Evolutionary conservation across 805 yeast species (phyloP).

Genomic region (Cyberlindnera saturnus): DNA sequence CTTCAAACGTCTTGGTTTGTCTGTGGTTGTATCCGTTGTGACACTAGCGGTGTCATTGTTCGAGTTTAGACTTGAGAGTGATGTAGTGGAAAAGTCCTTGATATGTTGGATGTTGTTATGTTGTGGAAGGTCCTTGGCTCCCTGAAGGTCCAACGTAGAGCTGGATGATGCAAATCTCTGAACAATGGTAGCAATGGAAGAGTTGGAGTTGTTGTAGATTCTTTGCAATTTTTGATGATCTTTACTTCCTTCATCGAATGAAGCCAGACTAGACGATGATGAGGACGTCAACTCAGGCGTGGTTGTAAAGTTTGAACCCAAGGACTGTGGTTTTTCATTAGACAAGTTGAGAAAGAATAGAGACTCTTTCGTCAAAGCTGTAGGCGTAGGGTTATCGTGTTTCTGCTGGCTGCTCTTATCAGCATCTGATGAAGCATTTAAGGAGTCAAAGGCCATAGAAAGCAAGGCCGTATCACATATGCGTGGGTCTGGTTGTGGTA

Average conservation of each 20-base stretch:
- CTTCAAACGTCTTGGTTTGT: constrained; percentile 22
- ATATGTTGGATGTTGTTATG: not conserved
- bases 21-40: constrained; percentile 5
- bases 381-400: too few species aligned
- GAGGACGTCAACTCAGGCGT: constrained; percentile 14
- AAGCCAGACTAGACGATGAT: constrained; percentile 13
- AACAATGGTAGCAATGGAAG: constrained; percentile 22
- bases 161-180: constrained; percentile 19
- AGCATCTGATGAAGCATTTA: not conserved
- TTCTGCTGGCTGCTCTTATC: not conserved
- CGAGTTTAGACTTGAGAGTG: constrained; percentile 9
- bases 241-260: constrained; percentile 17
- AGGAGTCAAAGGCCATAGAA: constrained; percentile 1
- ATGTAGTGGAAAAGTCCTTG: constrained; percentile 8
- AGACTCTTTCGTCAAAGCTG: constrained; percentile 8
- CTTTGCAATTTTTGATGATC: constrained; percentile 11
- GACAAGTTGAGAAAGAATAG: constrained; percentile 7
- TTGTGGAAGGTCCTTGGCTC: not conserved
- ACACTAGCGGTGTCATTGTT: constrained; percentile 7
- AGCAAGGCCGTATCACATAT: not conserved
- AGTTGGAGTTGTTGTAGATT: constrained; percentile 15
- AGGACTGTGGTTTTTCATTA: not conserved
- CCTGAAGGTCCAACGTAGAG: constrained; percentile 15
- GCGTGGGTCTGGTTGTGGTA: not conserved
- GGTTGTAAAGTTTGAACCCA: constrained; percentile 11